Evolutionary conservation across 495 filamentous ascomycete genomes (phyloP), one percentile per base, ranked within the genome.

Genomic region (Pseudoneurospora amorphoporcata): DNA sequence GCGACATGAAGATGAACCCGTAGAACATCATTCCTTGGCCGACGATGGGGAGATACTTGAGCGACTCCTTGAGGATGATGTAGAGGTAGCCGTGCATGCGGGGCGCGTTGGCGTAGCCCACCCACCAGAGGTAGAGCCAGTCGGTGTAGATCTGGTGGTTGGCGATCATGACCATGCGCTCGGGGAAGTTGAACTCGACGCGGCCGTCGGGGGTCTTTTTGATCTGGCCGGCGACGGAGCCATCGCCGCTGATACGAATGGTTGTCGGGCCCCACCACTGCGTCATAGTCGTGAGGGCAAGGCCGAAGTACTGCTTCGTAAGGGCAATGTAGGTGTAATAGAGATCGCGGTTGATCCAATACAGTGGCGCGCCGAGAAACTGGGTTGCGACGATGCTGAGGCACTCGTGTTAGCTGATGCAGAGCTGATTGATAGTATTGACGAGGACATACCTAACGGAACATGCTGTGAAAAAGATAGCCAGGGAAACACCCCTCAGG

Each of bases 121-220:
- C 88, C 92, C 92, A 95, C 92, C 92, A 95, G 14, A 95, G 84
- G 77, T 95, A 95, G 12, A 95, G 80, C 92, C 92, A 95, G 81
- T 95, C 92, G 7, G 92, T 93, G 76, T 95, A 95, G 69, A 95
- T 87, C 86, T 94, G 92, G 79, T 95, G 92, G 79, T 95, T 95
- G 23, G 93, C 90, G 71, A 95, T 93, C 79, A 95, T 83, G 68
- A 95, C 83, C 81, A 94, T 82, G 65, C 92, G 85, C 79, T 93
- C 90, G 2, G 92, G 91, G 73, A 95, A 94, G 72, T 86, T 80
- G 75, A 89, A 90, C 73, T 92, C 82, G n/a, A 94, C 82, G 72
- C 86, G 83, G 9, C 92, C 92, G 78, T 92, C 90, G 32, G 76
- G 75, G 0, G 86, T 90, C 78, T 88, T 84, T 70, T 84, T 79